Evolutionary conservation across 192 early-diverging fungal species (phyloP), one percentile per base, ranked within the genome.

Genomic region (Coemansia sp.): DNA sequence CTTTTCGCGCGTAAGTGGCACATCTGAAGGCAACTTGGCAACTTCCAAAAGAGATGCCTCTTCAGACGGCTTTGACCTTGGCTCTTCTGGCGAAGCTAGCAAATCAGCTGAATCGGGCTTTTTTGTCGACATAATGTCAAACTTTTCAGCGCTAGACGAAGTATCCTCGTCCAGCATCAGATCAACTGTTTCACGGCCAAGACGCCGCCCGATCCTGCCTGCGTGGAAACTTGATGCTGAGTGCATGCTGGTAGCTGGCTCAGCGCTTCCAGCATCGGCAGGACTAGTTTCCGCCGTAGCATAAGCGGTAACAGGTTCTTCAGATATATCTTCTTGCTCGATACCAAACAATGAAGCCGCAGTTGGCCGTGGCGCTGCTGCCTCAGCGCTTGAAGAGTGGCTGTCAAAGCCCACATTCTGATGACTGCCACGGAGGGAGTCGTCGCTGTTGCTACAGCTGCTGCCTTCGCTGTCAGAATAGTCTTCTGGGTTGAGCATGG

Each of bases 1-100:
- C 64, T 78, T 78, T 35, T 78, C 74, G 30, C 68, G 59, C 3
- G 74, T 78, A 20, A 78, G 60, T 6, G 74, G 74, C 30, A 57
- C 63, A 11, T 78, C 57, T 8, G 56, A 59, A 2, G 73, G 59
- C 10, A 66, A 18, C 13, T 15, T n/a, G 12, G 15, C 57, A 7
- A 42, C 5, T 5, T 45, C 23, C 23, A 26, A 26, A 26, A 4
- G 23, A 26, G 23, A 26, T 55, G 5, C 15, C 33, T 51, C 49
- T 33, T 51, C 33, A 31, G 49, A 8, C 1, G 23, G 2, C 23
- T 26, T 26, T 4, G 4, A 26, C 1, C 2, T 26, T 4, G 23
- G 23, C 23, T 26, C 23, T 1, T 26, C 23, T 26, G 23, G 23
- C 33, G 50, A 11, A 16, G 35, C 31, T 35, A 7, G 0, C 12